These are phyloP conservation scores for Salvia miltiorrhiza DNA, from an alignment of 257 asterid species.

Conservation along the genomic window DNA sequence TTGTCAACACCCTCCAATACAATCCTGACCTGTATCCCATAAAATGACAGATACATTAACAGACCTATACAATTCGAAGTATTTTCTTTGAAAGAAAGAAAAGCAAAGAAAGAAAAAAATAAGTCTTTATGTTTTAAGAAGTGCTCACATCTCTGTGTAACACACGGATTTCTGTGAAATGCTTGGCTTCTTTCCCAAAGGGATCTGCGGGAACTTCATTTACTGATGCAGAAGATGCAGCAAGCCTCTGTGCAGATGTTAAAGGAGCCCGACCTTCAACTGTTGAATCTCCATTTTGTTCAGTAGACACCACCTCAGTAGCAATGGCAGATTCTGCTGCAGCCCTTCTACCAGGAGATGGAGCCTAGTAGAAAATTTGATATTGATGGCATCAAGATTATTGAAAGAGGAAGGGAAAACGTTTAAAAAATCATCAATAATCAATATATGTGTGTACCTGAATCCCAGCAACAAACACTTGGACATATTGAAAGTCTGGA, in stretches of 20 bases:
- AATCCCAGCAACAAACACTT: slow-evolving; percentile 89
- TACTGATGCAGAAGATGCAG: slow-evolving; percentile 56
- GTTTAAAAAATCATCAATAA: not conserved
- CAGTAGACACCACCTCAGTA: slow-evolving; percentile 46
- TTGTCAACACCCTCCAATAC: slow-evolving; percentile 97
- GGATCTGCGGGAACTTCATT: slow-evolving; percentile 82
- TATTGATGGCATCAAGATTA: not conserved
- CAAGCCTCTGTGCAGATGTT: slow-evolving; percentile 89
- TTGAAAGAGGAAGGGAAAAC: not conserved
- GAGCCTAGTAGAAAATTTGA: slow-evolving; percentile 51
- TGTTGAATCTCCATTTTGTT: slow-evolving; percentile 64
- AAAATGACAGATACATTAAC: slow-evolving; percentile 15
- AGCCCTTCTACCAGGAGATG: slow-evolving; percentile 88
- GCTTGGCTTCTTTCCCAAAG: slow-evolving; percentile 94
- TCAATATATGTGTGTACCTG: slow-evolving; percentile 56
- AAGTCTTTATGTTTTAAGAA: not conserved
- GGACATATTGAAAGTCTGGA: slow-evolving; percentile 85
- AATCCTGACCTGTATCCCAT: slow-evolving; percentile 70
- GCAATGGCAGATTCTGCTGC: slow-evolving; percentile 44
- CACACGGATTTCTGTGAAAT: slow-evolving; percentile 89
- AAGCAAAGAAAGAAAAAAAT: not conserved
- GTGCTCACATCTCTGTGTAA: slow-evolving; percentile 84
- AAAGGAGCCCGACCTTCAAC: slow-evolving; percentile 59
- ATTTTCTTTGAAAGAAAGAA: not conserved
- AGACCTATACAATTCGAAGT: not conserved